Percentiles rank a stretch among this genome's conserved stretches.
phyloP scores from a whole-genome alignment of 345 rosid species.

The Eucalyptus cloeziana region DNA sequence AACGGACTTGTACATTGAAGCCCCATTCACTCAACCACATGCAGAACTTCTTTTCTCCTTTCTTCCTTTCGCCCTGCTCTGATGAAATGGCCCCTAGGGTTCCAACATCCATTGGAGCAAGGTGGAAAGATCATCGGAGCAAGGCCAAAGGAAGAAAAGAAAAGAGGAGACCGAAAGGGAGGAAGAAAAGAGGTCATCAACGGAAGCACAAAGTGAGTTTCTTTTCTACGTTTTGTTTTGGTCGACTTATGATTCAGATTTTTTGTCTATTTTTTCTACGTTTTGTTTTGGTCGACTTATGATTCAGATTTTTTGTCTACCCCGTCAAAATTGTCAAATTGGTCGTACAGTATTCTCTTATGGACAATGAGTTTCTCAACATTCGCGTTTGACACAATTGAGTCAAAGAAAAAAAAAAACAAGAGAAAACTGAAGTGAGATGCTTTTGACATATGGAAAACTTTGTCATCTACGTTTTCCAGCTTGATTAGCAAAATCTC shows the following conservation, averaged over 20 bases:
- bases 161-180: neutral
- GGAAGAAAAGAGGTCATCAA: neutral
- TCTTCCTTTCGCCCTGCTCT: neutral
- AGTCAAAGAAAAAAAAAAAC: no score
- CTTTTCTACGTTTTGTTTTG: neutral
- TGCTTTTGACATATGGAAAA: neutral
- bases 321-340: neutral
- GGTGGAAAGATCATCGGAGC: neutral
- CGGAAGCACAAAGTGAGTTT: neutral
- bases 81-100: neutral
- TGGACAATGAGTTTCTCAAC: neutral
- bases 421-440: no score
- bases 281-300: neutral
- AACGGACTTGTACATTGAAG: neutral
- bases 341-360: neutral
- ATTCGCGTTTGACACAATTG: neutral
- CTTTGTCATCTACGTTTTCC: neutral
- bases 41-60: neutral
- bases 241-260: neutral
- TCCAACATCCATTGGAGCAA: neutral
- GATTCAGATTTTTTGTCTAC: neutral
- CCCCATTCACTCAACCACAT: neutral
- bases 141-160: neutral
- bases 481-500: neutral
- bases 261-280: neutral